A percentile compares a stretch with the other conserved stretches of the same genome.
Conservation (phyloP, 2,329 filamentous ascomycete species). For the Byssothecium circinans region DNA sequence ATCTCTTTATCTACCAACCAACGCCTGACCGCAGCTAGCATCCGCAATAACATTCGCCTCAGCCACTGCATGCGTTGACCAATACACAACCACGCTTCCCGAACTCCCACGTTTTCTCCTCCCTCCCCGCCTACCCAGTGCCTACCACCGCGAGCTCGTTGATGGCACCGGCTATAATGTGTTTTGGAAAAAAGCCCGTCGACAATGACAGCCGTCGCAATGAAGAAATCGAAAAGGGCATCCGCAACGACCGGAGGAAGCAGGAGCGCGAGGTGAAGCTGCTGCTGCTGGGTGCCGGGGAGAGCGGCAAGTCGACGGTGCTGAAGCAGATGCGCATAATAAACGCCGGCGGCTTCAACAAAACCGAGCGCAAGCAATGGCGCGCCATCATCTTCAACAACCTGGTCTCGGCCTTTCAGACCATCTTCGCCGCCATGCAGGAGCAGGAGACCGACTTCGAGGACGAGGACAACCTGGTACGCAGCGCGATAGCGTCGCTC, state of each 20-base stretch:
- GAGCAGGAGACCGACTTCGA: slow-evolving; percentile 80
- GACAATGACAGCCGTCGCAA: slow-evolving; percentile 53
- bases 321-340: slow-evolving; percentile 99
- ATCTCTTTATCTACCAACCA: slow-evolving; percentile 4
- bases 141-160: slow-evolving; percentile 9
- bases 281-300: slow-evolving; percentile 86
- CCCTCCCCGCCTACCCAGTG: slow-evolving; percentile 4
- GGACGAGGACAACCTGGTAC: slow-evolving; percentile 75
- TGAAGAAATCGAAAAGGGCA: slow-evolving; percentile 79
- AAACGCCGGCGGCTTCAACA: slow-evolving; percentile 87
- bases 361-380: slow-evolving; percentile 87
- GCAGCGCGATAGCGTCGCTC: slow-evolving; percentile 26
- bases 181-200: slow-evolving; percentile 54
- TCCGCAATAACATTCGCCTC: neutral
- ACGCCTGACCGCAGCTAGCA: slow-evolving; percentile 18
- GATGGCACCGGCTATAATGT: slow-evolving; percentile 51
- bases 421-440: slow-evolving; percentile 88
- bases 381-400: slow-evolving; percentile 96
- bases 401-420: slow-evolving; percentile 86
- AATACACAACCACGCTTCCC: neutral
- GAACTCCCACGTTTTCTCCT: slow-evolving; percentile 1
- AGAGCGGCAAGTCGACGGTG: slow-evolving; percentile 94
- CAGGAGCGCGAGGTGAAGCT: slow-evolving; percentile 90
- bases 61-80: slow-evolving; percentile 10
- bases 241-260: slow-evolving; percentile 85